Evolutionary conservation across 106 monocot genomes (phyloP).

Genomic region (Dendrobium nobile): DNA sequence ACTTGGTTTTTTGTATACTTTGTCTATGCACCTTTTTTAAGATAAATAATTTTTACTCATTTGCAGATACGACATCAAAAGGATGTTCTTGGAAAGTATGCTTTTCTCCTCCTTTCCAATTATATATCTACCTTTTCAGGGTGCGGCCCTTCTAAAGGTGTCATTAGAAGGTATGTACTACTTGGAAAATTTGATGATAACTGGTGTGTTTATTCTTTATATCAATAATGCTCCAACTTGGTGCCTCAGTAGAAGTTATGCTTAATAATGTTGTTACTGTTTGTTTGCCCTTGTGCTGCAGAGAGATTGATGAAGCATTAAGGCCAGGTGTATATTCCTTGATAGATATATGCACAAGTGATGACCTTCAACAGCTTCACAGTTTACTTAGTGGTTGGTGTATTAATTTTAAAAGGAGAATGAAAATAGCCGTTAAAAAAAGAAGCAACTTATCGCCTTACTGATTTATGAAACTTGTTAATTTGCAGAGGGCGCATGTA

Average conservation of each 20-base stretch:
- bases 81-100: slow-evolving; percentile 10
- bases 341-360: slow-evolving; percentile 63
- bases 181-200: not conserved
- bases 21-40: not conserved
- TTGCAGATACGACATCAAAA: slow-evolving; percentile 23
- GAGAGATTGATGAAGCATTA: slow-evolving; percentile 77
- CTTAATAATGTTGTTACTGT: not conserved
- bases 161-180: slow-evolving; percentile 14
- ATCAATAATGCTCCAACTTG: not conserved
- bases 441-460: not conserved
- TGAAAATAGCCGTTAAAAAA: not conserved
- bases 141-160: slow-evolving; percentile 14
- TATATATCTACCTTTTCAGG: slow-evolving; percentile 15
- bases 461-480: not conserved
- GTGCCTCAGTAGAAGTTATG: not conserved
- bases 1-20: not conserved
- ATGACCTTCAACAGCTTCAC: slow-evolving; percentile 75
- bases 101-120: slow-evolving; percentile 14
- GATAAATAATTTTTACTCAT: not conserved
- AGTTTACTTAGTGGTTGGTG: slow-evolving; percentile 61
- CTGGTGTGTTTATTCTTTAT: not conserved
- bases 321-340: slow-evolving; percentile 77
- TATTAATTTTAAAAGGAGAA: not conserved
- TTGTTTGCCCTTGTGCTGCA: slow-evolving; percentile 15
- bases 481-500: slow-evolving; percentile 64